A percentile compares a stretch with the other conserved stretches of the same genome.
Evolutionary conservation across 257 asterid species (phyloP).

Genomic region (Cynanchum wilfordii): DNA sequence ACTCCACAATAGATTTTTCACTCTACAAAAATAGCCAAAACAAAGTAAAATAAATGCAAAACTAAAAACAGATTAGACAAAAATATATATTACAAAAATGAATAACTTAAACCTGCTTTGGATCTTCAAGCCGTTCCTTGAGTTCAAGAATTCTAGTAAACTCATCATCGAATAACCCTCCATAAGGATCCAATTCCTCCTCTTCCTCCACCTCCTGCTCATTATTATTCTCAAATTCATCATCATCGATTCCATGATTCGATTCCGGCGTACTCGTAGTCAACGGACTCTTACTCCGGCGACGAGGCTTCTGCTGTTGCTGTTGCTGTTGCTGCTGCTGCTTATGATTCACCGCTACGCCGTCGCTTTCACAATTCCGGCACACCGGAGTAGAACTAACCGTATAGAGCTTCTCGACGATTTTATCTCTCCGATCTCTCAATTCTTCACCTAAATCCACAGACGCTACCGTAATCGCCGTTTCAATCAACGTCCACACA

Average conservation of each 20-base stretch:
- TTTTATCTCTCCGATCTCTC: constrained; percentile 67
- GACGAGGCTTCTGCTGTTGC: not conserved
- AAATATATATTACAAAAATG: not conserved
- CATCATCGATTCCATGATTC: constrained; percentile 21
- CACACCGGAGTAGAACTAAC: constrained; percentile 41
- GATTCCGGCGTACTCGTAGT: constrained; percentile 56
- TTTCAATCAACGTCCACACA: constrained; percentile 70
- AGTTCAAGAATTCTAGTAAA: constrained; percentile 54
- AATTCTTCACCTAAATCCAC: constrained; percentile 60
- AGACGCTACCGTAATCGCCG: constrained; percentile 77
- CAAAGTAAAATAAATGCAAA: not conserved
- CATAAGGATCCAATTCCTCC: constrained; percentile 55
- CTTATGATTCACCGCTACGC: constrained; percentile 21
- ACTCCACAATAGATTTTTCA: constrained; percentile 66
- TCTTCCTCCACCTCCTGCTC: constrained; percentile 48
- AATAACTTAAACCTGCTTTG: constrained; percentile 46
- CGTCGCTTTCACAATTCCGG: constrained; percentile 42
- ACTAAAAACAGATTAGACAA: not conserved
- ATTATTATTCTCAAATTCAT: constrained; percentile 20
- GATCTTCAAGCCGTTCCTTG: constrained; percentile 78
- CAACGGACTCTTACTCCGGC: constrained; percentile 45
- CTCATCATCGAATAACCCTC: constrained; percentile 63
- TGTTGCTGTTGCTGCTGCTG: not conserved
- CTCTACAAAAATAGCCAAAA: constrained; percentile 30
- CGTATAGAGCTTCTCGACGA: constrained; percentile 58